Base-by-base conservation (phyloP, 2,329 filamentous ascomycete genomes). In the Aspergillus intermedius region DNA sequence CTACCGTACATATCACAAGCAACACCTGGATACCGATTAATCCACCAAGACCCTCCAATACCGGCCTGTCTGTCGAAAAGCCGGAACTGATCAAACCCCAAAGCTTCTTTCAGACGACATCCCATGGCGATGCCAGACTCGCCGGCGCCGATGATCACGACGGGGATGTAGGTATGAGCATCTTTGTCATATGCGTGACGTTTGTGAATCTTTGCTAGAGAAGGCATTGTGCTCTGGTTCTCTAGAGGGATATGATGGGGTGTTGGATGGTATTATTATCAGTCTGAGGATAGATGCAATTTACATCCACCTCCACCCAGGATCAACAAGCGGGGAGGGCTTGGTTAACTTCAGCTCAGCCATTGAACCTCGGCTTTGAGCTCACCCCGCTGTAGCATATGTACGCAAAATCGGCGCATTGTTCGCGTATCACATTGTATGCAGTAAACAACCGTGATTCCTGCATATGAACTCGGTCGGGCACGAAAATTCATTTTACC, bases 31-130 rank as follows among this genome's bases (percentile, higher is more conserved):
- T 86, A 86, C 28, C 74, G 70, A 60, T 84, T 86, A 41, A 76
- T 75, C 64, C 74, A 76, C 83, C 83, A 86, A 1, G 82, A 84
- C 6, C 83, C 83, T 28, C 82, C 82, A 40, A 84, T 71, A 3
- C 75, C 74, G 3, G 71, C 66, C 51, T 80, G 71, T 10, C 77
- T 71, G 21, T 86, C 83, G 50, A 84, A 84, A 58, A 86, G 74
- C 23, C 71, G 70, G 55, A 85, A 75, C 51, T 83, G 79, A 52
- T 77, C 75, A 47, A 81, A 80, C 25, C 74, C 75, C 39, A 84
- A 74, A 62, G 75, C 75, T 15, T 78, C 68, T 56, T 81, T 78
- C 45, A 86, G 62, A 21, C 77, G 76, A 39, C 78, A 81, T 6
- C 77, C 82, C 58, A 83, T 76, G 2, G 78, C 79, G 48, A 86